Conservation (phyloP, 2,329 filamentous ascomycete species). For the Epicoccum nigrum region DNA sequence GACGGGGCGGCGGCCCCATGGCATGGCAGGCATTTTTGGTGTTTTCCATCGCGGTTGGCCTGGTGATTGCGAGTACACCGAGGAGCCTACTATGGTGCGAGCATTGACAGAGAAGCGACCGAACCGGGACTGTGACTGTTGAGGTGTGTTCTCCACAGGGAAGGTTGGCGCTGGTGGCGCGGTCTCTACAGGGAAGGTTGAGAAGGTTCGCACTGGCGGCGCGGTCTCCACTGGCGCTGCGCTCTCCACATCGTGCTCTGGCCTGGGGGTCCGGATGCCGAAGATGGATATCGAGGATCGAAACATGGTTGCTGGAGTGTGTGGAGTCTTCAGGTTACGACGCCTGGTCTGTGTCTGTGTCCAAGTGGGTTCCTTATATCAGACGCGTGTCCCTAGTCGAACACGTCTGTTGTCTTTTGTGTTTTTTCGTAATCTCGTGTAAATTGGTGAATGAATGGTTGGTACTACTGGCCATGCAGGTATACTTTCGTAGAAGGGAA, state of each 20-base stretch:
- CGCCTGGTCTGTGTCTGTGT: constrained; percentile 20
- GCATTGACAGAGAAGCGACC: constrained; percentile 26
- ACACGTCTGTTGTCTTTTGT: constrained; percentile 9
- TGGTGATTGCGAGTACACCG: constrained; percentile 46
- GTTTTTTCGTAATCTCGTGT: constrained; percentile 6
- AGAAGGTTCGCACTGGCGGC: background rate
- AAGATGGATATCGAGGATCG: constrained; percentile 35
- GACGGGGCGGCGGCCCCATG: constrained; percentile 38
- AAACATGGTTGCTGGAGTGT: constrained; percentile 33
- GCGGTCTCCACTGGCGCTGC: constrained; percentile 2
- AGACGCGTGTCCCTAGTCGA: constrained; percentile 23
- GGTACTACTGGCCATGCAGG: constrained; percentile 15
- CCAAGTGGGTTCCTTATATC: constrained; percentile 37
- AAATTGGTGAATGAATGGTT: constrained; percentile 11
- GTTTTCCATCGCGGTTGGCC: constrained; percentile 34
- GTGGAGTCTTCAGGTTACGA: constrained; percentile 19
- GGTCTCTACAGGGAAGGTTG: constrained; percentile 18
- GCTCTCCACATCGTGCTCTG: constrained; percentile 35
- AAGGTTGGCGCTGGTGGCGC: constrained; percentile 19
- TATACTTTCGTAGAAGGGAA: constrained; percentile 12
- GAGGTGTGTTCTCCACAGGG: constrained; percentile 25
- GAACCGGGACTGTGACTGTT: constrained; percentile 28
- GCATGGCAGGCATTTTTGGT: constrained; percentile 43
- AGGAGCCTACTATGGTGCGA: constrained; percentile 33
- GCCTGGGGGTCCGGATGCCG: constrained; percentile 41